A percentile compares a stretch with the other conserved stretches of the same genome.
These are phyloP conservation scores for Didymella pomorum DNA, from an alignment of 2,329 filamentous ascomycete genomes.

Conservation along the genomic window DNA sequence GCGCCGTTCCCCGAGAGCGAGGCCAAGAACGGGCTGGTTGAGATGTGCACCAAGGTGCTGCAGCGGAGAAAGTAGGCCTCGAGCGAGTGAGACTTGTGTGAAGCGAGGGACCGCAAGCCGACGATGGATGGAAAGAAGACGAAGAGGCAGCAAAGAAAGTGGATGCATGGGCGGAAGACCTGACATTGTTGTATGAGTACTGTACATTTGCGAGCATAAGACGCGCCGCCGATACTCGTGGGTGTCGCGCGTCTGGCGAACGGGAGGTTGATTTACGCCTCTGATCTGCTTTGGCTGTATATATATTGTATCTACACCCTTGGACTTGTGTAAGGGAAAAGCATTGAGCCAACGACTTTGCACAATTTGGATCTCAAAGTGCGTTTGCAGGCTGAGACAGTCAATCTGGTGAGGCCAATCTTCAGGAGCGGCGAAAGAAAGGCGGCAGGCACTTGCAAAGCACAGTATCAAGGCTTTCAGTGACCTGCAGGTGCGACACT, in stretches of 20 bases:
- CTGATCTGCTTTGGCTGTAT: constrained; percentile 2
- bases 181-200: constrained; percentile 11
- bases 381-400: too few relatives aligned
- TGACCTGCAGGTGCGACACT: too few relatives aligned
- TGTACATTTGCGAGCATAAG: constrained; percentile 19
- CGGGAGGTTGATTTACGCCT: background rate
- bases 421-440: too few relatives aligned
- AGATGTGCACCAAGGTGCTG: constrained; percentile 94
- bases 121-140: background rate
- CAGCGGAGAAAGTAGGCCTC: constrained; percentile 76
- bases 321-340: background rate
- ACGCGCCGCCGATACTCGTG: background rate
- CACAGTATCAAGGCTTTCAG: too few relatives aligned
- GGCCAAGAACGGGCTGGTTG: constrained; percentile 86
- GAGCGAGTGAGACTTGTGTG: too few relatives aligned
- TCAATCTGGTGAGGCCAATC: too few relatives aligned
- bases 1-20: constrained; percentile 88
- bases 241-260: constrained; percentile 1
- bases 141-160: background rate
- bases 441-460: too few relatives aligned
- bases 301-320: constrained; percentile 6
- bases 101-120: too few relatives aligned
- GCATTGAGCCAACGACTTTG: background rate
- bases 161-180: background rate
- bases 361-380: too few relatives aligned